Percentiles rank a stretch among this genome's conserved stretches.
Evolutionary conservation across 768 basidiomycete genomes (phyloP).

Genomic region (Xerocomellus intermedius): DNA sequence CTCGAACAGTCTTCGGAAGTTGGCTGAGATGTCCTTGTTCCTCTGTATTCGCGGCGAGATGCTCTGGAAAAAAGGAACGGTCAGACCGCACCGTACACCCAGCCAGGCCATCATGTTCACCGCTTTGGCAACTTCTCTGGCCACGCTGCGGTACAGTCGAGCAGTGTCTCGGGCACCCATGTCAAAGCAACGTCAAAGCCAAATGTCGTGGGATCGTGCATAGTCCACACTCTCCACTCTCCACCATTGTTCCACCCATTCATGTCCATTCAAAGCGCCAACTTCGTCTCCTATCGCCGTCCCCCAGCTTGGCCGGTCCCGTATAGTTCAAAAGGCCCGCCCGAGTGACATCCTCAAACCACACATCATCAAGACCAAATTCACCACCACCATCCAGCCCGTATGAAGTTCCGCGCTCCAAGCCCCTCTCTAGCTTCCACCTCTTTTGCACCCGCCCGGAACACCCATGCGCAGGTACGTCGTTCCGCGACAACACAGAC

Average conservation of each 20-base stretch:
- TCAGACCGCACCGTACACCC: neutral
- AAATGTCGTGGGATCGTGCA: slow-evolving; percentile 15
- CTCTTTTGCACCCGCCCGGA: neutral
- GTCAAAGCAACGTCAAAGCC: slow-evolving; percentile 23
- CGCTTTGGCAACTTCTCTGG: slow-evolving; percentile 31
- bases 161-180: slow-evolving; percentile 20
- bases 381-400: neutral
- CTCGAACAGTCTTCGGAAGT: slow-evolving; percentile 57
- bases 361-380: neutral
- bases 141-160: slow-evolving; percentile 30
- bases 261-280: slow-evolving; percentile 17
- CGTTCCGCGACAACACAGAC: neutral
- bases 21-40: slow-evolving; percentile 44
- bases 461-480: slow-evolving; percentile 9
- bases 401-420: slow-evolving; percentile 22
- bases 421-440: slow-evolving; percentile 15
- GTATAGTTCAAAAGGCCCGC: slow-evolving; percentile 19
- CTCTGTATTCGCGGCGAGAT: slow-evolving; percentile 35
- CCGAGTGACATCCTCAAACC: neutral
- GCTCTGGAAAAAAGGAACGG: slow-evolving; percentile 31
- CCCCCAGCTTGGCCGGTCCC: neutral
- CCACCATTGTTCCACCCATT: slow-evolving; percentile 22
- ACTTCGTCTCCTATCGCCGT: too few species aligned
- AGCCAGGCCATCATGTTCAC: slow-evolving; percentile 8
- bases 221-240: slow-evolving; percentile 1